phyloP scores from a whole-genome alignment of 2,329 filamentous ascomycete species.

The Daldinia sp. region DNA sequence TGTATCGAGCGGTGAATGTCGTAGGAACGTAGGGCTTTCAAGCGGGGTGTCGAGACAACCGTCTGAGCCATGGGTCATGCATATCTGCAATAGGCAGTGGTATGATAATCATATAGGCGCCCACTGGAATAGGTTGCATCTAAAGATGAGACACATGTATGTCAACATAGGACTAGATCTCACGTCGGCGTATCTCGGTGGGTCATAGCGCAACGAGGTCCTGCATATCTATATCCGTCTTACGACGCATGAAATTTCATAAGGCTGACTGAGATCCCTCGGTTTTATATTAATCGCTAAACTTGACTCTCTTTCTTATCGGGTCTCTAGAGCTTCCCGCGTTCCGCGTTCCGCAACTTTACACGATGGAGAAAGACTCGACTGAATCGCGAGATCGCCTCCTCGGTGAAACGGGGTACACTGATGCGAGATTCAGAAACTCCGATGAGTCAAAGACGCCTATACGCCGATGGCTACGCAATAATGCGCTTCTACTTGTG shows the following conservation, averaged over 20 bases:
- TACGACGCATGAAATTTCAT: neutral
- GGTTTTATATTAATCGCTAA: neutral
- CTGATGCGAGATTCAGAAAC: neutral
- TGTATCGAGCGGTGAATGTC: slow-evolving; percentile 5
- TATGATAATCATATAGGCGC: neutral
- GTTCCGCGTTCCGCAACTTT: neutral
- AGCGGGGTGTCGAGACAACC: neutral
- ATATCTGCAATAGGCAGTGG: slow-evolving; percentile 3
- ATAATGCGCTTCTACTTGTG: slow-evolving; percentile 1
- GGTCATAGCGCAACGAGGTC: neutral
- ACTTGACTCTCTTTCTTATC: neutral
- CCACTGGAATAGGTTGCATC: neutral
- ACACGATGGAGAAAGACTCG: slow-evolving; percentile 13
- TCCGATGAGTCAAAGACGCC: neutral
- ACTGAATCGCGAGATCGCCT: slow-evolving; percentile 10
- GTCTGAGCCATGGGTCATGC: neutral
- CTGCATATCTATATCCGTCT: neutral
- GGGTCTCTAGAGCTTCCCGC: neutral
- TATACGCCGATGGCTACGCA: slow-evolving; percentile 1
- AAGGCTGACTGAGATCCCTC: neutral
- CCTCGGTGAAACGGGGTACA: slow-evolving; percentile 1
- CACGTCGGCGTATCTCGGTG: neutral
- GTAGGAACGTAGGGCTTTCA: slow-evolving; percentile 1
- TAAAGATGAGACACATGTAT: neutral
- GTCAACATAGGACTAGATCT: neutral